Evolutionary conservation across 2,329 filamentous ascomycete genomes (phyloP).

Genomic region (Diaporthe ilicicola): DNA sequence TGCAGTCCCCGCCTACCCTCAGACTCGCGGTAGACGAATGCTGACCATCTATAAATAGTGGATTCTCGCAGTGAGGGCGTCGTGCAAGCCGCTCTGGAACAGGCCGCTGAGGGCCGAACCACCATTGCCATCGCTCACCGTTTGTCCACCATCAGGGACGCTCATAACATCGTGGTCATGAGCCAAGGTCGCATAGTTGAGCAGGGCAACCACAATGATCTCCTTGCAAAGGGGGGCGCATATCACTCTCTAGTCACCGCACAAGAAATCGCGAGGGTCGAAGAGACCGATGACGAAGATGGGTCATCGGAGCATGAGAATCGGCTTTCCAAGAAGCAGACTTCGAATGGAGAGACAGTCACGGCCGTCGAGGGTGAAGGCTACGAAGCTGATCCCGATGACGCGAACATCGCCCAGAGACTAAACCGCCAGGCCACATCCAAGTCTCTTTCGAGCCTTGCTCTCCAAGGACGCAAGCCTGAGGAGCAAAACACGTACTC

Average conservation of each 20-base stretch:
- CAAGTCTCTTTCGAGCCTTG: slow-evolving; percentile 74
- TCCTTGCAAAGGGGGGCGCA: slow-evolving; percentile 74
- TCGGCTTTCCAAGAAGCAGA: slow-evolving; percentile 57
- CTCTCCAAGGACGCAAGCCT: slow-evolving; percentile 64
- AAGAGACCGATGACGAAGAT: slow-evolving; percentile 61
- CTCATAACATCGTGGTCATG: slow-evolving; percentile 97
- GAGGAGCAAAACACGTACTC: slow-evolving; percentile 68
- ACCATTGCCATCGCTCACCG: slow-evolving; percentile 97
- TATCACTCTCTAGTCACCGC: slow-evolving; percentile 90
- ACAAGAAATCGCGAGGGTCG: slow-evolving; percentile 77
- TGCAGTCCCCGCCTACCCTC: too few relatives aligned
- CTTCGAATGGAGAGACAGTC: slow-evolving; percentile 48
- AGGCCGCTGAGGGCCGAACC: slow-evolving; percentile 84
- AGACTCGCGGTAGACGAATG: slow-evolving; percentile 43
- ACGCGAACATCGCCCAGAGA: slow-evolving; percentile 63
- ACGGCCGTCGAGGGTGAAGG: slow-evolving; percentile 40
- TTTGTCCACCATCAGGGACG: slow-evolving; percentile 91
- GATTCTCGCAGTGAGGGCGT: slow-evolving; percentile 96
- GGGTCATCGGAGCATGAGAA: slow-evolving; percentile 60
- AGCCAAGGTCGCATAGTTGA: slow-evolving; percentile 85
- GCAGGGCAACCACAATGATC: slow-evolving; percentile 85
- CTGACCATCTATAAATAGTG: slow-evolving; percentile 64
- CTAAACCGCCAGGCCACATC: slow-evolving; percentile 63
- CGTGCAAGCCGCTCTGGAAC: slow-evolving; percentile 91
- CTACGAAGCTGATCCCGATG: slow-evolving; percentile 66